A percentile compares a stretch with the other conserved stretches of the same genome.
Conservation (phyloP, 2,329 filamentous ascomycete genomes). For the Alternaria ventricosa region DNA sequence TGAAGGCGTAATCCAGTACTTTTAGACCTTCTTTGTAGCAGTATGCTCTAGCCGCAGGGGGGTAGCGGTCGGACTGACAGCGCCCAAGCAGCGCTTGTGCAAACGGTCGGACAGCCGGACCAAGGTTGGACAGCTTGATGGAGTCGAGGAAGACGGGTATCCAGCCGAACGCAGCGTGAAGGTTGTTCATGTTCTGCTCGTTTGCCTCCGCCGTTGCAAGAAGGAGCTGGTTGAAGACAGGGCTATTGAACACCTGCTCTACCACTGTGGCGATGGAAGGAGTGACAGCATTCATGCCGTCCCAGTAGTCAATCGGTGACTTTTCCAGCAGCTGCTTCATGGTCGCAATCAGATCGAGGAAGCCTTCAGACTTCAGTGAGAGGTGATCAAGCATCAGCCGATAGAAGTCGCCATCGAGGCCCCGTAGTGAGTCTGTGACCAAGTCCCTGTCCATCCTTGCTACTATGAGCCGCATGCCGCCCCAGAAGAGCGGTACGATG, state of each 20-base stretch:
- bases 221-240: slow-evolving; percentile 68
- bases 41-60: slow-evolving; percentile 64
- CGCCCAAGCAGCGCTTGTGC: slow-evolving; percentile 75
- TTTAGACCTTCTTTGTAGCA: slow-evolving; percentile 67
- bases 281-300: slow-evolving; percentile 80
- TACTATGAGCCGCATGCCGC: slow-evolving; percentile 76
- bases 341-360: slow-evolving; percentile 73
- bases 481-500: slow-evolving; percentile 78
- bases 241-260: slow-evolving; percentile 82
- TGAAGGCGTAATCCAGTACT: slow-evolving; percentile 45
- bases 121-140: slow-evolving; percentile 75
- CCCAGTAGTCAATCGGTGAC: slow-evolving; percentile 84
- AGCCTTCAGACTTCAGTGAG: slow-evolving; percentile 56
- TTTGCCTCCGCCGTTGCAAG: slow-evolving; percentile 51
- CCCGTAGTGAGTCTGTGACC: slow-evolving; percentile 78
- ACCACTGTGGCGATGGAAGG: slow-evolving; percentile 79
- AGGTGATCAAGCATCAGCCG: slow-evolving; percentile 70
- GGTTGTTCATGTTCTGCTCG: slow-evolving; percentile 63
- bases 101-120: slow-evolving; percentile 81
- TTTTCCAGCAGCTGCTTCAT: slow-evolving; percentile 76
- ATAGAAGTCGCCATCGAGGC: slow-evolving; percentile 74
- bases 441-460: slow-evolving; percentile 73
- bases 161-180: slow-evolving; percentile 75
- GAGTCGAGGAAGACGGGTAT: slow-evolving; percentile 78
- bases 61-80: slow-evolving; percentile 63